Evolutionary conservation across 805 yeast genomes (phyloP).

Genomic region (Saccharomycopsis amapae): DNA sequence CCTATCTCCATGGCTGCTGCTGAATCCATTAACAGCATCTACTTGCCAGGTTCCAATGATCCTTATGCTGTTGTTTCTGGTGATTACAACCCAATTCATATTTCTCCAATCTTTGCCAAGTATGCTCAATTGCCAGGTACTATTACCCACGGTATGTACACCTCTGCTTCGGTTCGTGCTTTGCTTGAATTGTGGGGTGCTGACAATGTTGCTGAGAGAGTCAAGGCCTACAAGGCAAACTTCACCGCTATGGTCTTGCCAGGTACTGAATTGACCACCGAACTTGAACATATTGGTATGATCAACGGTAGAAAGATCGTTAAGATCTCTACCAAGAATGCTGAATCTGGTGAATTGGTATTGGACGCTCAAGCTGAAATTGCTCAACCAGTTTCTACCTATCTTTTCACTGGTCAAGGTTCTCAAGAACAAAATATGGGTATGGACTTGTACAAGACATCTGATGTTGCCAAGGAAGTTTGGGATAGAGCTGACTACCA

Average conservation of each 20-base stretch:
- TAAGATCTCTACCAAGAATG: constrained; percentile 82
- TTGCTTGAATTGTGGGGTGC: constrained; percentile 99
- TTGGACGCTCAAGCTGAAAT: constrained; percentile 96
- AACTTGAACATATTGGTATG: constrained; percentile 95
- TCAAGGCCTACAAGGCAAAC: constrained; percentile 83
- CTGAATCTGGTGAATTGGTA: constrained; percentile 70
- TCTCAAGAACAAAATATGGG: constrained; percentile 99
- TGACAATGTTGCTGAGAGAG: constrained; percentile 91
- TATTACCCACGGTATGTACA: constrained; percentile 98
- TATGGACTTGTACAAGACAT: constrained; percentile 91
- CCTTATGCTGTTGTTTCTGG: constrained; percentile 97
- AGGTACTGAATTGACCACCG: constrained; percentile 79
- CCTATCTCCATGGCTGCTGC: constrained; percentile 72
- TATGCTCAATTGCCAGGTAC: constrained; percentile 96
- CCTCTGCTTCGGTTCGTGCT: constrained; percentile 91
- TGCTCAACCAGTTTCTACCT: constrained; percentile 95
- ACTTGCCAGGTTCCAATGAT: constrained; percentile 94
- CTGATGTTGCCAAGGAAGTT: constrained; percentile 87
- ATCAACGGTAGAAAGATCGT: constrained; percentile 97
- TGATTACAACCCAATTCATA: constrained; percentile 97
- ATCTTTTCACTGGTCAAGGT: constrained; percentile 99
- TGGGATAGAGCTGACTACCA: constrained; percentile 98
- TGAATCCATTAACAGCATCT: constrained; percentile 44
- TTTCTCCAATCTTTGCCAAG: constrained; percentile 86
- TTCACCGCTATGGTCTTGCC: constrained; percentile 98